Base-by-base conservation (phyloP, 108 stramenopile genomes). In the Mediolabrus comicus region DNA sequence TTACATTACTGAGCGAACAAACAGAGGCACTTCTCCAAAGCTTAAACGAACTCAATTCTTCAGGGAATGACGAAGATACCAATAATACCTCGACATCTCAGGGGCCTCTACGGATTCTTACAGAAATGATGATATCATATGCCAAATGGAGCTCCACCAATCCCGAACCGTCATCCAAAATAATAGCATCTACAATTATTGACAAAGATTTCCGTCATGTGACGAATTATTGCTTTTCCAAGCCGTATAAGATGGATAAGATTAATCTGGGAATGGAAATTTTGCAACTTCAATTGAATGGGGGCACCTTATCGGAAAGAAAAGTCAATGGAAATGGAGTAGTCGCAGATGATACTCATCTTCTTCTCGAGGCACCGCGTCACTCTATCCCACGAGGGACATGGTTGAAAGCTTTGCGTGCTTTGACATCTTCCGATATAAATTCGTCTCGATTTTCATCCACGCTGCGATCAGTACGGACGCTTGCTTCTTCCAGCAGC, bases 351-450 rank as follows among this genome's bases (percentile, higher is more conserved):
- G 35, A 25, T 38, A 17, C 13, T 17, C 28, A 53, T 12, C 26
- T 61, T 0, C 32, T 56, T 27, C 74, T 89, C 0, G 59, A 61
- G 41, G 12, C 54, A 30, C 87, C 87, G 3, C 88, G 74, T 65
- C 63, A 86, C 67, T 33, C 63, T 7, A 57, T 87, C 28, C 86
- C 87, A 5, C 70, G 71, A 57, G 56, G 58, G n/a, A 79, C 78
- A 0, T 73, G 87, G 62, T 11, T 86, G 12, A 53, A 75, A 38
- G 87, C 86, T 11, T 56, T 92, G 33, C 65, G 80, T 39, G 89
- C 86, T 17, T 43, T 90, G 30, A 82, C 88, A 39, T 74, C 73
- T 12, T 52, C 22, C 10, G 53, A 67, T 24, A 65, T 75, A 28
- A 52, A 52, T 43, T 34, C 74, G 5, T 34, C 62, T 59, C 64